Evolutionary conservation across 225 moss, liverwort and hornwort species (phyloP).

Genomic region (Marchantia polymorpha): DNA sequence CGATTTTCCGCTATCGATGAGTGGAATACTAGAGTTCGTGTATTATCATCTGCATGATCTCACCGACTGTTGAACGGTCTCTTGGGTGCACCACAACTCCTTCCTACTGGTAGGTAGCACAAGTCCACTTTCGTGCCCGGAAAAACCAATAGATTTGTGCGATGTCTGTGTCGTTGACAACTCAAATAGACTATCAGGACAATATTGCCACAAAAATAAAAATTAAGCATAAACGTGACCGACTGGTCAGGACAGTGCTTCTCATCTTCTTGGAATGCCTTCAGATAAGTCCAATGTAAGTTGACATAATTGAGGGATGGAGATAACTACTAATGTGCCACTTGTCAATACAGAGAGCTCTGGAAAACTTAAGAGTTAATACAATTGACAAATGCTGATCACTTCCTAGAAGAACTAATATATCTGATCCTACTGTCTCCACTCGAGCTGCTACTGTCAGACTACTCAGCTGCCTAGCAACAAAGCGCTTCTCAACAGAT

Average conservation of each 20-base stretch:
- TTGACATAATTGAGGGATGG: background rate
- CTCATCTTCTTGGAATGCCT: background rate
- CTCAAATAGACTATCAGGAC: background rate
- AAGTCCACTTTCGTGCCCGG: too few relatives aligned
- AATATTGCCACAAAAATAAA: background rate
- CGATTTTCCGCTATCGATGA: too few relatives aligned
- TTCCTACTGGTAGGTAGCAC: too few relatives aligned
- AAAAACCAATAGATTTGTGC: too few relatives aligned
- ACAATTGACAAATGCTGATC: background rate
- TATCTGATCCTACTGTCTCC: background rate
- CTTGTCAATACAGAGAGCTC: background rate
- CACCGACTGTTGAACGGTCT: too few relatives aligned
- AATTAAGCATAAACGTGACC: background rate
- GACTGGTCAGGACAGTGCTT: background rate
- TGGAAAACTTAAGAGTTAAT: background rate
- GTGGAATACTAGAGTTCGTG: too few relatives aligned
- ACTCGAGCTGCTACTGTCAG: background rate
- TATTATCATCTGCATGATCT: too few relatives aligned
- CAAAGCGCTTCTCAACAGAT: background rate
- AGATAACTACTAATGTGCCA: background rate
- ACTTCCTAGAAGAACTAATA: slow-evolving; percentile 3
- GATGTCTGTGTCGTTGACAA: background rate
- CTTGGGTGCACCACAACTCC: too few relatives aligned
- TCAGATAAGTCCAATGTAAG: background rate
- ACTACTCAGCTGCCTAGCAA: background rate